phyloP scores from a whole-genome alignment of 768 basidiomycete species.

The Udeniomyces megalosporus region DNA sequence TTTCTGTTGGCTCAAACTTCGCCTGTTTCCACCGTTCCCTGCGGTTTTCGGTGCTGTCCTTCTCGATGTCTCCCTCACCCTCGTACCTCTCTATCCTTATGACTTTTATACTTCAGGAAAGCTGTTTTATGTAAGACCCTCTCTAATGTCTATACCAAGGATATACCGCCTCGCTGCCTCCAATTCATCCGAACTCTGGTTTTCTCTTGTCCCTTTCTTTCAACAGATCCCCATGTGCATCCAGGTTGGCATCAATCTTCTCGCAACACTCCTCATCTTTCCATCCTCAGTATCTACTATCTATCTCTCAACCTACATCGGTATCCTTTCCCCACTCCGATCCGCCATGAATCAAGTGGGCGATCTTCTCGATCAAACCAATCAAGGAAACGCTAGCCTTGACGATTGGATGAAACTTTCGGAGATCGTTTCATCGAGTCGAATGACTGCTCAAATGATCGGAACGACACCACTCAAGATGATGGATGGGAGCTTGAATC shows the following conservation, averaged over 20 bases:
- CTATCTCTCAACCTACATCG: background rate
- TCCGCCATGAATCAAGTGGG: background rate
- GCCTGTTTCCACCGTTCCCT: slow-evolving; percentile 6
- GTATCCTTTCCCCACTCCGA: slow-evolving; percentile 1
- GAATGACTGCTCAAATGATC: background rate
- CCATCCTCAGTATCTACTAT: background rate
- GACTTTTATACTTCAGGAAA: slow-evolving; percentile 5
- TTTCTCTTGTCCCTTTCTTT: no score
- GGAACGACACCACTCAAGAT: background rate
- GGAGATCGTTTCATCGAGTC: background rate
- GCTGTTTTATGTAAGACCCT: background rate
- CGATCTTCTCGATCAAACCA: background rate
- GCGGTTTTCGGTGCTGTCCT: slow-evolving; percentile 9
- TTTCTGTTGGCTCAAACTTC: slow-evolving; percentile 14
- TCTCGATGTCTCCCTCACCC: slow-evolving; percentile 14
- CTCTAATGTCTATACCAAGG: background rate
- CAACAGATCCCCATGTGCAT: slow-evolving; percentile 2
- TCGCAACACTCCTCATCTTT: slow-evolving; percentile 3
- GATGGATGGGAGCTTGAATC: background rate
- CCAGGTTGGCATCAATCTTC: slow-evolving; percentile 8
- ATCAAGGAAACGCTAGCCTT: slow-evolving; percentile 3
- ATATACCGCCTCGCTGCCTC: background rate
- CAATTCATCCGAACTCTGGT: background rate
- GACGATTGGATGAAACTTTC: slow-evolving; percentile 10
- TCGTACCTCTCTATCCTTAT: slow-evolving; percentile 13